Evolutionary conservation across 2,329 filamentous ascomycete species (phyloP), one percentile per base, ranked within the genome.

Genomic region (Talaromyces sp.): DNA sequence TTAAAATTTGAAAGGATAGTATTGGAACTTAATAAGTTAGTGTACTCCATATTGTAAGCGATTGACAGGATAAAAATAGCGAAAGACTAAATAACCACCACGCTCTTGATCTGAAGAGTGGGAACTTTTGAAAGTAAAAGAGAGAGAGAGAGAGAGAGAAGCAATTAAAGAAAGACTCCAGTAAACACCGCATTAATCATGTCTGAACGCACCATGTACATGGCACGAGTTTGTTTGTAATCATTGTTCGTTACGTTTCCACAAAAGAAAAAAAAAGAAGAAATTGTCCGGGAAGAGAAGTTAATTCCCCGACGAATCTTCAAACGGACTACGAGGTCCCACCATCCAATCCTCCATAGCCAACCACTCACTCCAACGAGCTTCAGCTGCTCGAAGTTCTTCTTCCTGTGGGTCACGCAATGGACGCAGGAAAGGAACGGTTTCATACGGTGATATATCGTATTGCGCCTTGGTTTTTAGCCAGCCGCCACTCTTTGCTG

Each of bases 281-380:
- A 31, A 39, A 17, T 10, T 7, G 41, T 36, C 19, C 11, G 28
- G 25, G 9, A 19, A 37, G 28, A 31, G 4, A 41, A 19, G 28
- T 41, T 22, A 48, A 50, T 40, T 39, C 50, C 56, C 50, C 40
- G 50, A 19, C 39, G 17, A 17, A 58, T 54, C 36, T 33, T 55
- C 57, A 55, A 57, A 74, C 51, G 72, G 72, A 67, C 69, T 73
- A 17, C 89, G 78, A 1, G 89, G 86, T 5, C 92, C 92, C 17
- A 97, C 78, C 91, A 96, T 96, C 93, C 93, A 97, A 73, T 97
- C 93, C 73, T 96, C 91, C 90, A 97, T 95, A 7, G 90, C 89
- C 37, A 97, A 76, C 93, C 93, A 97, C 69, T 93, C 87, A 70
- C 91, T 95, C 94, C 94, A 99, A 60, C 81, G 85, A 56, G 83